Evolutionary conservation across 805 yeast genomes (phyloP), one percentile per base, ranked within the genome.

Genomic region (Wickerhamiella slavikovae): DNA sequence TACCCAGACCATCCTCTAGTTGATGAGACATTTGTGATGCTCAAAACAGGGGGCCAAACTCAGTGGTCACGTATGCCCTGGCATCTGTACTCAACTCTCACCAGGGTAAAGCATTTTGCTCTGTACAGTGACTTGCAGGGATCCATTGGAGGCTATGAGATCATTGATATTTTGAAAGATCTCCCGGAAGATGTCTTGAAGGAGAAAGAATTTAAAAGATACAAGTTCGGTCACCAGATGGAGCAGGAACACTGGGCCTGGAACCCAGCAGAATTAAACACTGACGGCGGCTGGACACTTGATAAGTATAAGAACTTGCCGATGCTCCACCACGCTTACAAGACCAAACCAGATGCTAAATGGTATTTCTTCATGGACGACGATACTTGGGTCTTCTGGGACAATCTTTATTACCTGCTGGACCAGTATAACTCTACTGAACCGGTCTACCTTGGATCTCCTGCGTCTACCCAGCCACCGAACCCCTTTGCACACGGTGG

Each of bases 401-500:
- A 43, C 20, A 49, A 43, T 25, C 27, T 55, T 25, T 35, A 41
- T 16, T 30, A 29, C 7, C 38, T 35, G 27, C 35, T 54, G 7
- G 17, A 28, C 11, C 29, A 36, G 4, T 27, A 37, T 20, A 40
- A 51, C 28, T 48, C 48, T 12, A 35, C 39, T 13, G 39, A 50
- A 17, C 35, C 40, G 13, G 29, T 37, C 17, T 54, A 52, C 32
- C 32, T 51, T 21, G 59, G 58, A 1, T 32, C 43, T 1, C 42
- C 41, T 2, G 50, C 51, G 15, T 28, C 21, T 10, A 16, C 11
- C 10, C 13, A 17, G 15, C 24, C 13, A 12, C 15, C 10, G 14
- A n/a, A 23, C 10, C 23, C 25, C 14, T 54, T 52, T 35, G 57
- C 55, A 10, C 56, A 54, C 32, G 59, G 59, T n/a, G 59, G 57